Conservation (phyloP, 768 basidiomycete species). For the Pisolithus marmoratus region DNA sequence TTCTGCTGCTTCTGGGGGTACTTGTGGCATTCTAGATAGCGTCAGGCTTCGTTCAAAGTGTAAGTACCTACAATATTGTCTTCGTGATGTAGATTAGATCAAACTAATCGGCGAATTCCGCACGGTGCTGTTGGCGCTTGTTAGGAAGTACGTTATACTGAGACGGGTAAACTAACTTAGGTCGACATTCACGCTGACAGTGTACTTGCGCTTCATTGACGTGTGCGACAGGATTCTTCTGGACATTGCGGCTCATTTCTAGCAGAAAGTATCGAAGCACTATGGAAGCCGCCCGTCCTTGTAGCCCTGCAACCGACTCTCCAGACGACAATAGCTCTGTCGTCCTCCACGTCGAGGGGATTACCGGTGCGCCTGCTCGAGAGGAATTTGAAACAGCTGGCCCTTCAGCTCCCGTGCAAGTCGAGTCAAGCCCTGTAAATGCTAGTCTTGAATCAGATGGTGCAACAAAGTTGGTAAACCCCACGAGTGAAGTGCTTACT, state of each 20-base stretch:
- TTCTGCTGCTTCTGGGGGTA: constrained; percentile 60
- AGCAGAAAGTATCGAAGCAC: not conserved
- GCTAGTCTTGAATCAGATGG: not conserved
- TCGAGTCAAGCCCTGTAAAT: not conserved
- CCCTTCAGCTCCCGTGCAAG: not conserved
- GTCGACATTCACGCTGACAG: no score
- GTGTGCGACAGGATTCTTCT: not conserved
- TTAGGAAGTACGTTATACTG: no score
- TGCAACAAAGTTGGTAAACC: not conserved
- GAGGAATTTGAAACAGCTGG: not conserved
- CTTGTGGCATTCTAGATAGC: constrained; percentile 3
- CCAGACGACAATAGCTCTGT: constrained; percentile 4
- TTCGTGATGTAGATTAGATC: no score
- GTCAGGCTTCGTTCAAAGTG: not conserved
- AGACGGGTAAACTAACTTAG: no score
- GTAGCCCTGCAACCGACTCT: constrained; percentile 1
- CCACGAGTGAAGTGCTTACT: not conserved
- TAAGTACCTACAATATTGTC: not conserved
- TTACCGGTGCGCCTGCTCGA: constrained; percentile 4
- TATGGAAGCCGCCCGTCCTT: constrained; percentile 12
- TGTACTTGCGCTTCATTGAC: not conserved
- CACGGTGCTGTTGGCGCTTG: no score
- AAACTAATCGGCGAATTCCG: no score
- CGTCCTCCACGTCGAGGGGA: constrained; percentile 1
- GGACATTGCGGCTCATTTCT: not conserved